phyloP scores from a whole-genome alignment of 176 grass and related monocot species.

The Triticum dicoccoides region DNA sequence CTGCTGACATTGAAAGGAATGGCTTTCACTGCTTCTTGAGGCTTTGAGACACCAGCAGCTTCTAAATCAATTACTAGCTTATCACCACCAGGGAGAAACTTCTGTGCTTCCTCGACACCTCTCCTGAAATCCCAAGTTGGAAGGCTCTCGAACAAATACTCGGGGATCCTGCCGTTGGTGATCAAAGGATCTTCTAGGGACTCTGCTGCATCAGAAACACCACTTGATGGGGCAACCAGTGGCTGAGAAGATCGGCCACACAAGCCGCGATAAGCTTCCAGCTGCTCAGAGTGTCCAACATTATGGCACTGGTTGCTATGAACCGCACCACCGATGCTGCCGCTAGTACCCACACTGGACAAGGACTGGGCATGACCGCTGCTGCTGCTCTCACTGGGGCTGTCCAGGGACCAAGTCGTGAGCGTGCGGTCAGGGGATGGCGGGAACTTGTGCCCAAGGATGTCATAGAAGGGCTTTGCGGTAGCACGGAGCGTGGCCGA shows the following conservation, averaged over 20 bases:
- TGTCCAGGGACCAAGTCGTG: slow-evolving; percentile 36
- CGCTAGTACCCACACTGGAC: slow-evolving; percentile 29
- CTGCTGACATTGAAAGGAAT: slow-evolving; percentile 20
- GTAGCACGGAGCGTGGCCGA: slow-evolving; percentile 56
- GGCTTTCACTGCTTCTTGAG: slow-evolving; percentile 21
- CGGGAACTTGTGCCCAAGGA: slow-evolving; percentile 93
- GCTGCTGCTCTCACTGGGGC: slow-evolving; percentile 47
- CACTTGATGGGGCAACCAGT: slow-evolving; percentile 27
- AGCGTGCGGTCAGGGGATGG: slow-evolving; percentile 45
- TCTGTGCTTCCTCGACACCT: slow-evolving; percentile 72
- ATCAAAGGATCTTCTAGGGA: slow-evolving; percentile 67
- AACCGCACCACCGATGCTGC: slow-evolving; percentile 11
- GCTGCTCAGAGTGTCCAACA: slow-evolving; percentile 8
- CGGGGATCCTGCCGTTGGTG: slow-evolving; percentile 47
- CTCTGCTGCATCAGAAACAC: slow-evolving; percentile 1
- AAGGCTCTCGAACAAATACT: slow-evolving; percentile 73
- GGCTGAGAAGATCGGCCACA: slow-evolving; percentile 29
- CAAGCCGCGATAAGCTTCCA: slow-evolving; percentile 27
- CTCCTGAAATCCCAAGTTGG: slow-evolving; percentile 93
- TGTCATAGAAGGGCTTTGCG: slow-evolving; percentile 86
- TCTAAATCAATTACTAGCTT: slow-evolving; percentile 55
- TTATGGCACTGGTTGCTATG: slow-evolving; percentile 27
- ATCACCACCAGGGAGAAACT: slow-evolving; percentile 55
- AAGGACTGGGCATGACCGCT: slow-evolving; percentile 22
- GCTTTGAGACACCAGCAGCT: slow-evolving; percentile 24